phyloP scores from a whole-genome alignment of 257 asterid genomes.

The Plantago major region DNA sequence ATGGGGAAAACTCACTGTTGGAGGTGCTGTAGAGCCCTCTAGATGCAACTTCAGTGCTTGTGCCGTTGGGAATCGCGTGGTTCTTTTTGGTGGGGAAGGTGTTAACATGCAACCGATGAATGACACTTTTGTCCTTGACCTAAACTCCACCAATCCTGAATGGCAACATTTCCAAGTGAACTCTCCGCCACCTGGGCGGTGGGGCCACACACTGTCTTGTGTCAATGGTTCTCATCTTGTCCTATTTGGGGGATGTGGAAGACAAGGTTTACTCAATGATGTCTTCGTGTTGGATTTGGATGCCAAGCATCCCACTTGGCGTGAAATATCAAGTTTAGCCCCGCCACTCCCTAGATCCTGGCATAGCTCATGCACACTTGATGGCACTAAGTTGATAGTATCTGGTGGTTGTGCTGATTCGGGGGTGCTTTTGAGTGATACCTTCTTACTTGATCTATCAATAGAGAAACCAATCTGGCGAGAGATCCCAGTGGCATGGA shows the following conservation, averaged over 20 bases:
- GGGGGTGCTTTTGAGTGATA: slow-evolving; percentile 81
- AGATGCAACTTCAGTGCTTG: slow-evolving; percentile 98
- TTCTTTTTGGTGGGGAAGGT: slow-evolving; percentile 95
- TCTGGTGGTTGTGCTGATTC: slow-evolving; percentile 98
- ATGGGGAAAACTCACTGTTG: slow-evolving; percentile 82
- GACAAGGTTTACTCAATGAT: slow-evolving; percentile 87
- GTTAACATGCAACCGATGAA: slow-evolving; percentile 97
- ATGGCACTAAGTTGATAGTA: slow-evolving; percentile 86
- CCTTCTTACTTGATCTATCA: slow-evolving; percentile 79
- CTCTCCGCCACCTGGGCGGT: slow-evolving; percentile 91
- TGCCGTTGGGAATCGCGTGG: slow-evolving; percentile 89
- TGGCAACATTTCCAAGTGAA: slow-evolving; percentile 81
- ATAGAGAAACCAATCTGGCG: slow-evolving; percentile 80
- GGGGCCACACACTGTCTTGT: slow-evolving; percentile 98
- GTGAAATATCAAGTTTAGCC: slow-evolving; percentile 84
- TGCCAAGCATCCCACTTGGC: slow-evolving; percentile 84
- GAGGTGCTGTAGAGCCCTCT: slow-evolving; percentile 87
- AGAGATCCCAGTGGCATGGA: slow-evolving; percentile 87
- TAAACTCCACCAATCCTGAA: slow-evolving; percentile 70
- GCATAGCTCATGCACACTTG: slow-evolving; percentile 97
- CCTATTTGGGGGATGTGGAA: slow-evolving; percentile 91
- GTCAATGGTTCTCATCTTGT: slow-evolving; percentile 85
- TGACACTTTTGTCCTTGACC: slow-evolving; percentile 82
- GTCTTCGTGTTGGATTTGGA: slow-evolving; percentile 89
- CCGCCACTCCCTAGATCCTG: slow-evolving; percentile 97